Percentiles rank a stretch among this genome's conserved stretches.
These are phyloP conservation scores for Heliocybe sulcata DNA, from an alignment of 1,284 basidiomycete species.

Conservation along the genomic window DNA sequence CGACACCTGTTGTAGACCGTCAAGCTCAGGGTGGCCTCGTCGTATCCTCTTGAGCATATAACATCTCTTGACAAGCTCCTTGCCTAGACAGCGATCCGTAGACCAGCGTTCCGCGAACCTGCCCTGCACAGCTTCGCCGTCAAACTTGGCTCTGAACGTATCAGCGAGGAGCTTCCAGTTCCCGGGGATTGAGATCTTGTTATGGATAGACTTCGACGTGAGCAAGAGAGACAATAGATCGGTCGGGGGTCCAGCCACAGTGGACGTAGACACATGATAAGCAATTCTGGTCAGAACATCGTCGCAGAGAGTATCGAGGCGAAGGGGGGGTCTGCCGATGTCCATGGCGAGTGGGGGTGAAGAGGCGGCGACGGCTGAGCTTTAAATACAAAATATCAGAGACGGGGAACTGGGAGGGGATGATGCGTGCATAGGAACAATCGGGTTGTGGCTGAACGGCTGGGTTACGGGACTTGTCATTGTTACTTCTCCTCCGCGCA, in stretches of 20 bases:
- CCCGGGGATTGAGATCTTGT: background rate
- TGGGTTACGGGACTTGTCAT: too few relatives aligned
- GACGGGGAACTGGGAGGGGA: background rate
- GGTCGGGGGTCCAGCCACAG: background rate
- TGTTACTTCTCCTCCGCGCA: too few relatives aligned
- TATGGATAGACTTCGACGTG: background rate
- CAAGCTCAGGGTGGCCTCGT: background rate
- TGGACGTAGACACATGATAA: background rate
- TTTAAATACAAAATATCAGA: background rate
- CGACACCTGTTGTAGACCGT: background rate
- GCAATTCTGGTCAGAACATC: background rate
- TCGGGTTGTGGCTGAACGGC: background rate
- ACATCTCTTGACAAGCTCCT: background rate
- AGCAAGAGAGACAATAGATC: background rate
- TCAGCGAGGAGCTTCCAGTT: background rate
- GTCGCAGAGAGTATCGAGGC: background rate
- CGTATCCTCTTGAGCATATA: background rate
- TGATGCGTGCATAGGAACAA: background rate
- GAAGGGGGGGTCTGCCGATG: background rate
- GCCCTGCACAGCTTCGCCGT: background rate
- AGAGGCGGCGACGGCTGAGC: background rate
- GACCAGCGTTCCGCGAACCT: background rate
- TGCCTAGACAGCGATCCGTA: background rate
- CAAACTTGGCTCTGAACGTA: background rate
- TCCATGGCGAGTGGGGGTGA: background rate